Evolutionary conservation across 352 stramenopile genomes (phyloP).

Genomic region (Phytopythium aichiense): DNA sequence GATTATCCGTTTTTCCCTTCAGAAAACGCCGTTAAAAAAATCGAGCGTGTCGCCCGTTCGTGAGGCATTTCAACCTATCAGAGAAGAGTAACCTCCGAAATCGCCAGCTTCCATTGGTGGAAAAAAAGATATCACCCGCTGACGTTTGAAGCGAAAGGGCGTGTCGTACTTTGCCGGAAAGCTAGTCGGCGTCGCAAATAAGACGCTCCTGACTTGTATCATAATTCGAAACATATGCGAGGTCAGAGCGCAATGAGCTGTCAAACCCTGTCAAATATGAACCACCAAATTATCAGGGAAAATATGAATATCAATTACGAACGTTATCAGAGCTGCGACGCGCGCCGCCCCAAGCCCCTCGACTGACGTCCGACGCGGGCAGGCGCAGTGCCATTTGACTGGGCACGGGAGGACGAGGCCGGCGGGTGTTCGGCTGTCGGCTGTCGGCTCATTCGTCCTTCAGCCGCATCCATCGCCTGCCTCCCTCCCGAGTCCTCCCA

Average conservation of each 20-base stretch:
- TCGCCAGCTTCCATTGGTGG: slow-evolving; percentile 10
- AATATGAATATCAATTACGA: neutral
- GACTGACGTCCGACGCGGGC: neutral
- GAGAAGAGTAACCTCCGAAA: neutral
- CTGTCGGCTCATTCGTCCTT: slow-evolving; percentile 2
- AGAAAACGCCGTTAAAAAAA: slow-evolving; percentile 6
- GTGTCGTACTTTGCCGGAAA: neutral
- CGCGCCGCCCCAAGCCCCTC: neutral
- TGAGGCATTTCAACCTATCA: slow-evolving; percentile 5
- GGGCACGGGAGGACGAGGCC: neutral
- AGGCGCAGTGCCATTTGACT: neutral
- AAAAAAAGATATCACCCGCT: neutral
- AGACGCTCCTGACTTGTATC: too few relatives aligned
- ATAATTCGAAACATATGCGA: too few relatives aligned
- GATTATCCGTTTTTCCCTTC: neutral
- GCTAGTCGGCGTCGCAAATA: neutral
- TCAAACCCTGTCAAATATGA: too few relatives aligned
- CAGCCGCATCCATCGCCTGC: slow-evolving; percentile 5
- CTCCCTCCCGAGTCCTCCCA: slow-evolving; percentile 6
- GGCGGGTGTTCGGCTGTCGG: neutral
- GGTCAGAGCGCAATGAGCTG: too few relatives aligned
- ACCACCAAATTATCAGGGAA: neutral
- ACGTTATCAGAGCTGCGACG: neutral
- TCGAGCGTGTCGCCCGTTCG: neutral
- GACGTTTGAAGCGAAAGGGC: slow-evolving; percentile 17